Conservation (phyloP, 208 protist genomes). For the Novymonas esmeraldas region DNA sequence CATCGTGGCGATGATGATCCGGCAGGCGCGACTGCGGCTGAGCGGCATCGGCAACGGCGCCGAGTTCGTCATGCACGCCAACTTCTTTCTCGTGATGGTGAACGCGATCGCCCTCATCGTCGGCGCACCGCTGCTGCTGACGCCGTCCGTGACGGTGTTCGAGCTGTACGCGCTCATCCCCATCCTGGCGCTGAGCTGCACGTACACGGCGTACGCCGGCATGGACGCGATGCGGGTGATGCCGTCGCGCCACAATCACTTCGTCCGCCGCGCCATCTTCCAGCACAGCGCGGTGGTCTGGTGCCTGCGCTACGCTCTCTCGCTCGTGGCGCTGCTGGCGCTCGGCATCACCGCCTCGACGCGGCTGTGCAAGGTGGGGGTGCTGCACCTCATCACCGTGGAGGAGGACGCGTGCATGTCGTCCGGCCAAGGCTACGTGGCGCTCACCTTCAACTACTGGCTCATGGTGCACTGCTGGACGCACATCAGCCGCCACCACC, state of each 20-base stretch:
- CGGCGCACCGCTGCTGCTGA: constrained; percentile 71
- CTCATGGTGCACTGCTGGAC: constrained; percentile 90
- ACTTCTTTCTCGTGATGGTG: constrained; percentile 70
- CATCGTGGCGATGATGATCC: constrained; percentile 82
- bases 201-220: constrained; percentile 83
- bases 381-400: constrained; percentile 38
- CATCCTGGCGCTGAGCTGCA: constrained; percentile 75
- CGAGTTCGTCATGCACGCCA: constrained; percentile 86
- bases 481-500: constrained; percentile 87
- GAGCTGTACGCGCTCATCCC: constrained; percentile 88
- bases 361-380: constrained; percentile 36
- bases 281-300: constrained; percentile 78
- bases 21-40: constrained; percentile 78
- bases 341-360: constrained; percentile 71
- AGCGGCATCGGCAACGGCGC: constrained; percentile 86
- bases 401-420: constrained; percentile 51
- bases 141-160: constrained; percentile 68
- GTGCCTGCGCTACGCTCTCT: constrained; percentile 78
- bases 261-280: constrained; percentile 84
- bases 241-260: constrained; percentile 83
- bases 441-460: constrained; percentile 89
- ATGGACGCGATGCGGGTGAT: constrained; percentile 88
- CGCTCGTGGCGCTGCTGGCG: constrained; percentile 60
- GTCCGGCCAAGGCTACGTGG: constrained; percentile 73
- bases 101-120: constrained; percentile 62